phyloP scores from a whole-genome alignment of 305 asterid species.

The Caryopteris hybrid region DNA sequence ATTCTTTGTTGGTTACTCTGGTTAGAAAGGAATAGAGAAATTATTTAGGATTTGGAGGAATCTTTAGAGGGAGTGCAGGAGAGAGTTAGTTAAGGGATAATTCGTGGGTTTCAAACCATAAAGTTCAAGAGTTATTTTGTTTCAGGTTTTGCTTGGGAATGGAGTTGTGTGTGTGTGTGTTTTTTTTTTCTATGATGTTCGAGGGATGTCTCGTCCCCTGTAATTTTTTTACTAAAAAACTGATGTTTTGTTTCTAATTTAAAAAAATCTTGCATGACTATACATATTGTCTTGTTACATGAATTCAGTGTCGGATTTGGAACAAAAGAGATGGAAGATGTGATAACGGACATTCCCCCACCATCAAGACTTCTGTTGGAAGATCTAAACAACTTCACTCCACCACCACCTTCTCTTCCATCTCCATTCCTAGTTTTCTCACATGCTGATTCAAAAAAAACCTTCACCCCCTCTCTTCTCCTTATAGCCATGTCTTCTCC shows the following conservation, averaged over 20 bases:
- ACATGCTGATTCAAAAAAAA: slow-evolving; percentile 34
- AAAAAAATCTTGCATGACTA: neutral
- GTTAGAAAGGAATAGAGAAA: neutral
- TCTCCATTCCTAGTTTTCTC: slow-evolving; percentile 71
- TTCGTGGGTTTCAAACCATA: too few relatives aligned
- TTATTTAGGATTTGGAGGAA: neutral
- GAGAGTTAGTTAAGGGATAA: neutral
- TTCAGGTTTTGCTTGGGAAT: neutral
- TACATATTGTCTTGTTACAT: slow-evolving; percentile 14
- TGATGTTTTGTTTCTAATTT: neutral
- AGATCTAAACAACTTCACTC: slow-evolving; percentile 89
- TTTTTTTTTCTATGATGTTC: too few relatives aligned
- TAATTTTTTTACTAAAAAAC: too few relatives aligned
- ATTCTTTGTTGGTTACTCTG: neutral
- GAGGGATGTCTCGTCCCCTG: neutral
- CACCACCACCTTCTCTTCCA: slow-evolving; percentile 71
- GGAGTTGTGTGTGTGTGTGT: too few relatives aligned
- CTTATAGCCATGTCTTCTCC: slow-evolving; percentile 78
- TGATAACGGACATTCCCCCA: slow-evolving; percentile 84
- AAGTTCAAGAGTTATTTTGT: neutral
- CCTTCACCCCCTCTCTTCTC: slow-evolving; percentile 65
- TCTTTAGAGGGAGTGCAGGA: neutral
- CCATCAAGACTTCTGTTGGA: slow-evolving; percentile 90
- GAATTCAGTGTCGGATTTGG: slow-evolving; percentile 18
- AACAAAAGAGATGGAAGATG: slow-evolving; percentile 77